A percentile compares a stretch with the other conserved stretches of the same genome.
Evolutionary conservation across 2,329 filamentous ascomycete species (phyloP).

Genomic region (Conoideocrella luteorostrata): DNA sequence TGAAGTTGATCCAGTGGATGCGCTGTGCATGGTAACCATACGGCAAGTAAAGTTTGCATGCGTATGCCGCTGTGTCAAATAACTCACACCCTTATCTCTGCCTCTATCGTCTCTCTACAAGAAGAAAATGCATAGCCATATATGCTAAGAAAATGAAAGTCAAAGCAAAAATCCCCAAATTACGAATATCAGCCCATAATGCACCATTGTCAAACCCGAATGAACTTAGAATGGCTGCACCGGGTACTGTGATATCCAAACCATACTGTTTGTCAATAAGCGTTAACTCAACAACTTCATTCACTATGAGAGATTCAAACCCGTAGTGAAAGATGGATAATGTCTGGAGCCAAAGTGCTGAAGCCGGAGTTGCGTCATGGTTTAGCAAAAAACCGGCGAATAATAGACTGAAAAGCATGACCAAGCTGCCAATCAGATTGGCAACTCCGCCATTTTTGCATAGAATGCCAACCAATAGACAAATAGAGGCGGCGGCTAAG

Average conservation of each 20-base stretch:
- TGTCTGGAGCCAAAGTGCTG: conserved; percentile 83
- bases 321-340: conserved; percentile 98
- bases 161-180: conserved; percentile 73
- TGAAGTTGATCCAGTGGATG: too few relatives aligned
- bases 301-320: conserved; percentile 94
- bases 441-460: conserved; percentile 89
- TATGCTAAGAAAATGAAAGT: conserved; percentile 86
- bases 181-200: conserved; percentile 77
- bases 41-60: too few relatives aligned
- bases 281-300: conserved; percentile 86
- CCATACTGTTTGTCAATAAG: conserved; percentile 93
- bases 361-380: conserved; percentile 81
- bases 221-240: conserved; percentile 85
- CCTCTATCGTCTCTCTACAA: conserved; percentile 68
- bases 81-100: background rate
- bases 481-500: conserved; percentile 85
- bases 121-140: conserved; percentile 82
- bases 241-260: conserved; percentile 91
- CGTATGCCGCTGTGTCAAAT: too few relatives aligned
- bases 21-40: too few relatives aligned
- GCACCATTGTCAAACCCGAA: conserved; percentile 90
- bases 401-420: conserved; percentile 94
- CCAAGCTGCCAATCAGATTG: conserved; percentile 85
- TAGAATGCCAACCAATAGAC: conserved; percentile 91
- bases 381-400: conserved; percentile 94